Evolutionary conservation across 2,329 filamentous ascomycete species (phyloP).

Genomic region (Fusarium sp.): DNA sequence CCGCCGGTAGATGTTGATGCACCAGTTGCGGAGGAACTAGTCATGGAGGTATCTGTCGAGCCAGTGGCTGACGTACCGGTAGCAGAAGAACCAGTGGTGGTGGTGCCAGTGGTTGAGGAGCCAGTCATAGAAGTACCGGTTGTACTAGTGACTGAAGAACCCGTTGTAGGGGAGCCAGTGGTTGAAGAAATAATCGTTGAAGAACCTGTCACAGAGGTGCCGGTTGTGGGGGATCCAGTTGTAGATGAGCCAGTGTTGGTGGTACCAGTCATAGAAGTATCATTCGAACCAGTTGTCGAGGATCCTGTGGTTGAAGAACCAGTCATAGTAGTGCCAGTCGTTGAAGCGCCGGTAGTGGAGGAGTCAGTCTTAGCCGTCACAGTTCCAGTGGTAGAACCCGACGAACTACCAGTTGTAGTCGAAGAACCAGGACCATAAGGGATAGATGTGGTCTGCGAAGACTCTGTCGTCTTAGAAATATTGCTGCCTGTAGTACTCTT

Average conservation of each 20-base stretch:
- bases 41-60: not conserved
- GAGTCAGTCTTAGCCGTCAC: not conserved
- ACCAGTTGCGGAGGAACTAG: not conserved
- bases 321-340: not conserved
- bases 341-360: not conserved
- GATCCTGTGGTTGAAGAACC: too few relatives aligned
- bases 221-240: slow-evolving; percentile 1
- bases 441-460: not conserved
- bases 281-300: too few relatives aligned
- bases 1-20: not conserved
- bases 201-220: not conserved
- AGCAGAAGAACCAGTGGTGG: not conserved
- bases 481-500: not conserved
- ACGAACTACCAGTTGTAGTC: not conserved
- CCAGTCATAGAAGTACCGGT: not conserved
- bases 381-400: not conserved
- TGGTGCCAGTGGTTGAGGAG: not conserved
- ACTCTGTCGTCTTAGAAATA: not conserved
- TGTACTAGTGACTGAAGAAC: not conserved
- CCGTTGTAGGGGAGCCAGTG: not conserved
- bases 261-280: not conserved
- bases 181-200: not conserved
- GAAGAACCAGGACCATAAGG: not conserved
- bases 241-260: not conserved
- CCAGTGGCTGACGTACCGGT: not conserved